Base-by-base conservation (phyloP, 805 yeast species). In the Wickerhamomyces subpelliculosus region DNA sequence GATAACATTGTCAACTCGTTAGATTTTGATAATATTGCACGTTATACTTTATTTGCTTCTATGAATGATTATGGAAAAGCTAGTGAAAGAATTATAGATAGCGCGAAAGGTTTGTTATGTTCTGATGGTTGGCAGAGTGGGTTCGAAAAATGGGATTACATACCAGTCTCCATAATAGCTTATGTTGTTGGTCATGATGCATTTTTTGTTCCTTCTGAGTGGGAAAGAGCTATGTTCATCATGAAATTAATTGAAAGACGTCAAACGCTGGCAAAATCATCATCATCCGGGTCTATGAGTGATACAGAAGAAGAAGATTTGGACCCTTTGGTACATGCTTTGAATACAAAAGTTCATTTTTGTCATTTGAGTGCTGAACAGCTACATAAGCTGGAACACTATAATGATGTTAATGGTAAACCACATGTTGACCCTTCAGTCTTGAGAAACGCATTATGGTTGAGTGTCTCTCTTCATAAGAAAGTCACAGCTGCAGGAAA, bases 191-290 rank as follows among this genome's bases (percentile, higher is more conserved):
- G 72, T 0, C 60, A 66, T 14, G 77, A 75, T 45, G 70, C 67
- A 17, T 74, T 75, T 44, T 75, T 70, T 49, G 72, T 72, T 5
- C 73, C 75, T 2, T 63, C 65, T 2, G 81, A 75, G 49, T 73
- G 76, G 76, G 78, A 73, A 31, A 58, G 81, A 37, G 70, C 75
- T 31, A 42, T 68, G 22, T 73, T 75, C 43, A 58, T 68, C 4
- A 64, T 70, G 27, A 62, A 57, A 32, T 46, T 72, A 33, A 58
- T 70, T 29, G 69, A 67, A 42, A 51, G 70, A 49, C 45, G 70
- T 24, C 40, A 45, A 29, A 37, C 27, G n/a, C 17, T n/a, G 12
- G 29, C 27, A 18, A 22, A 21, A 10, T 17, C 32, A 12, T 18
- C 35, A 11, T 21, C 16, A 7, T 1, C 27, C n/a, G 32, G 29